These are phyloP conservation scores for Peronospora destructor DNA, from an alignment of 352 stramenopile genomes.

Conservation along the genomic window DNA sequence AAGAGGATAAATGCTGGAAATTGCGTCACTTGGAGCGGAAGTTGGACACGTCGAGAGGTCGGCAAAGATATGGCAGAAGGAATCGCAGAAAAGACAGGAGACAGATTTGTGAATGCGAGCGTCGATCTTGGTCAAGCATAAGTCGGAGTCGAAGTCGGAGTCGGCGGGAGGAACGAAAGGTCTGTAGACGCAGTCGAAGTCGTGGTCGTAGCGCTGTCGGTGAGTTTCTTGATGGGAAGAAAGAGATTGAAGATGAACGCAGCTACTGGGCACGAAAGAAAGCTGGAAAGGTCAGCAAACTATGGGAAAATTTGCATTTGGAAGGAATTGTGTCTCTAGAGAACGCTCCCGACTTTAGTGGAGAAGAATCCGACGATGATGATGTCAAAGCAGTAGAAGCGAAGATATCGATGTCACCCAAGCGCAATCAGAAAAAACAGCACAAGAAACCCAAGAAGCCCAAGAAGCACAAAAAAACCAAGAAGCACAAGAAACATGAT, in stretches of 20 bases:
- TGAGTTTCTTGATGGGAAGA: neutral
- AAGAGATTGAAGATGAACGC: conserved; percentile 27
- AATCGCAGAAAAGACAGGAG: conserved; percentile 13
- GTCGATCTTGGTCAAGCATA: conserved; percentile 6
- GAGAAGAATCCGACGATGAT: conserved; percentile 38
- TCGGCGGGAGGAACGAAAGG: conserved; percentile 3
- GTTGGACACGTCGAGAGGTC: conserved; percentile 17
- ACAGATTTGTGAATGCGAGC: neutral
- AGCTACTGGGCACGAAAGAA: conserved; percentile 57
- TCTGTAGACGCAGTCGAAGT: conserved; percentile 16
- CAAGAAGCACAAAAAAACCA: neutral
- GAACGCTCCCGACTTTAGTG: conserved; percentile 43
- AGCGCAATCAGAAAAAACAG: conserved; percentile 17
- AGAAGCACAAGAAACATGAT: conserved; percentile 3
- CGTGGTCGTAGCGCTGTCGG: conserved; percentile 5
- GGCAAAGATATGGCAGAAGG: conserved; percentile 9
- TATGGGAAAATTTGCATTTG: conserved; percentile 44
- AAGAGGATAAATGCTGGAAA: conserved; percentile 61
- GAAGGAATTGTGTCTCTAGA: conserved; percentile 38
- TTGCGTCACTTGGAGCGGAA: conserved; percentile 35
- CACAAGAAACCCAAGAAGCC: conserved; percentile 30
- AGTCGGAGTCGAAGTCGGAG: conserved; percentile 18
- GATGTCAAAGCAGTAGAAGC: conserved; percentile 25
- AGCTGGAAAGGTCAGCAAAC: conserved; percentile 39
- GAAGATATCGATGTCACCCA: neutral